Percentiles rank a stretch among this genome's conserved stretches.
Conservation (phyloP, 2,329 filamentous ascomycete genomes). For the Cryoendolithus antarcticus region DNA sequence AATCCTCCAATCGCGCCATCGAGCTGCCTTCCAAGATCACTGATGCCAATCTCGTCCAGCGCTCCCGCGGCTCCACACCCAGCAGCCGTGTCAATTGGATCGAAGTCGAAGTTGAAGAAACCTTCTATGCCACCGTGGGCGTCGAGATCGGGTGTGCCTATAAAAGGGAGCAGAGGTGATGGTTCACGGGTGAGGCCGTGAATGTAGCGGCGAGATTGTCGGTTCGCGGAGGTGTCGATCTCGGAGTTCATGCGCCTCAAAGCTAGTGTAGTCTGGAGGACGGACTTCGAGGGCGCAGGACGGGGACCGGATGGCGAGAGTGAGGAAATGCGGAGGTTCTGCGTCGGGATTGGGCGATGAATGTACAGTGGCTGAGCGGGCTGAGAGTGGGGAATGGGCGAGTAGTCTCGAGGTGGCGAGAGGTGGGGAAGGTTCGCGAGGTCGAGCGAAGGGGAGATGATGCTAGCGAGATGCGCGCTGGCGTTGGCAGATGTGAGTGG, state of each 20-base stretch:
- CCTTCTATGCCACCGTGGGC: slow-evolving; percentile 7
- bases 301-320: slow-evolving; percentile 20
- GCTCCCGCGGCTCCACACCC: not conserved
- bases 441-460: too few relatives aligned
- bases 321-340: slow-evolving; percentile 6
- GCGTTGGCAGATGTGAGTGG: slow-evolving; percentile 21
- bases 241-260: slow-evolving; percentile 34
- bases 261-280: slow-evolving; percentile 27
- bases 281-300: slow-evolving; percentile 22
- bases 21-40: slow-evolving; percentile 11
- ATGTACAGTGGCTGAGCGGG: slow-evolving; percentile 2
- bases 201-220: slow-evolving; percentile 26
- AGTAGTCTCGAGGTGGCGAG: too few relatives aligned
- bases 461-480: slow-evolving; percentile 7
- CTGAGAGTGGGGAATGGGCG: not conserved
- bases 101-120: slow-evolving; percentile 18
- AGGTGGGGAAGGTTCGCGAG: too few relatives aligned
- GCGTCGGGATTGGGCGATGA: not conserved
- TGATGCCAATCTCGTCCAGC: slow-evolving; percentile 15
- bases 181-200: slow-evolving; percentile 27
- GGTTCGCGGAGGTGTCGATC: slow-evolving; percentile 13
- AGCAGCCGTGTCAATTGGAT: not conserved
- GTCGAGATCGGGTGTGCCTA: slow-evolving; percentile 6
- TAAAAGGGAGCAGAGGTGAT: slow-evolving; percentile 20
- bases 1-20: slow-evolving; percentile 17